A percentile compares a stretch with the other conserved stretches of the same genome.
phyloP scores from a whole-genome alignment of 176 grass and related monocot genomes.

The Avena insularis region DNA sequence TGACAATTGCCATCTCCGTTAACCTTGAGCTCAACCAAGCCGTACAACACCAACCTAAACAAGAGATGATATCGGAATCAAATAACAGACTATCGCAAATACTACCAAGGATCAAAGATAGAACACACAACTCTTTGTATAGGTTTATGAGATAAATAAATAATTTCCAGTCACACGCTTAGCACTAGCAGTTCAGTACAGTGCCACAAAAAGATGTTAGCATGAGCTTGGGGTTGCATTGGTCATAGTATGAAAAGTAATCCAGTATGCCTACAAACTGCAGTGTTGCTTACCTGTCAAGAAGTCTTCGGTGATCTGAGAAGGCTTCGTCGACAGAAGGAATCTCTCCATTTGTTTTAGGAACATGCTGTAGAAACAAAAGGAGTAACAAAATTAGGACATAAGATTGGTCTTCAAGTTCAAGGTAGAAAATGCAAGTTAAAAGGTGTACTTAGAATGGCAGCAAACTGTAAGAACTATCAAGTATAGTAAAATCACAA shows the following conservation, averaged over 20 bases:
- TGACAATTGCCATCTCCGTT: constrained; percentile 96
- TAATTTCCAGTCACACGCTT: not conserved
- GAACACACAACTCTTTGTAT: not conserved
- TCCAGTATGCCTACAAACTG: not conserved
- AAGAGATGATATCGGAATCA: constrained; percentile 21
- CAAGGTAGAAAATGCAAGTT: not conserved
- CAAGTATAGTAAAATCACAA: not conserved
- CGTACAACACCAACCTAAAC: constrained; percentile 77
- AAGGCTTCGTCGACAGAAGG: constrained; percentile 87
- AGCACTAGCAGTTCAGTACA: not conserved
- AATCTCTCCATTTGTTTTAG: constrained; percentile 83
- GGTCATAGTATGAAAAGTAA: not conserved
- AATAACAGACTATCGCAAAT: not conserved
- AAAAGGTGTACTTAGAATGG: not conserved
- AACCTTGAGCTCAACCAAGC: constrained; percentile 83
- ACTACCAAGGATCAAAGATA: not conserved
- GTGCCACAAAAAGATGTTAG: not conserved
- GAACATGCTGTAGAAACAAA: constrained; percentile 72
- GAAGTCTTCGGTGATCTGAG: constrained; percentile 92
- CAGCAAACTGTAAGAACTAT: not conserved
- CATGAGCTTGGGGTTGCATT: not conserved
- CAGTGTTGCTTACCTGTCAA: constrained; percentile 59
- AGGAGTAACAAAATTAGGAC: not conserved
- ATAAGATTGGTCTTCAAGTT: not conserved
- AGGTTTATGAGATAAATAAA: not conserved